A percentile compares a stretch with the other conserved stretches of the same genome.
Conservation (phyloP, 768 basidiomycete genomes). For the Calocera cornea region DNA sequence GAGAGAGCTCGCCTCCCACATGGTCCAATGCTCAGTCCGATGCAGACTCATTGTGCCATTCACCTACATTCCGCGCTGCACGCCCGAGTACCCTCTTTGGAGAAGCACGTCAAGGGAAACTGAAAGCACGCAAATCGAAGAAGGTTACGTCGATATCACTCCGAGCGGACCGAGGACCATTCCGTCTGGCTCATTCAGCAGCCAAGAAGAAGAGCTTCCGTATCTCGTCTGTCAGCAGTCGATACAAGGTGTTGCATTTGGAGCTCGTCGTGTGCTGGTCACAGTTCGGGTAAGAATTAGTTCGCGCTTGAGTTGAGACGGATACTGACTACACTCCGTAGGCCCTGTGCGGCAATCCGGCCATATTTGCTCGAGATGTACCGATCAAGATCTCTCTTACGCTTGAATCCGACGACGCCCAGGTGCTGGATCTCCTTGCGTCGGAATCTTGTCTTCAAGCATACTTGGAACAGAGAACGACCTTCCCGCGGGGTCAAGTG, state of each 20-base stretch:
- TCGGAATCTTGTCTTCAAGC: not conserved
- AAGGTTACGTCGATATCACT: not conserved
- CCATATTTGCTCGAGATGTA: not conserved
- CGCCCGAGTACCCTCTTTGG: not conserved
- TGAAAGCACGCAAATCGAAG: not conserved
- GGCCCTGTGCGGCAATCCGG: not conserved
- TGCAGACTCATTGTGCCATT: not conserved
- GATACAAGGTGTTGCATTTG: not conserved
- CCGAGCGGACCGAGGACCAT: not conserved
- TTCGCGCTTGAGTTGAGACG: not conserved
- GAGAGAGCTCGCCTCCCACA: not conserved
- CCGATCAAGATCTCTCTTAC: not conserved
- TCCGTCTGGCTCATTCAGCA: not conserved
- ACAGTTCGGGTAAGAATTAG: not conserved
- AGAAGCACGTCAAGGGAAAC: not conserved
- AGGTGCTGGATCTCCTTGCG: not conserved
- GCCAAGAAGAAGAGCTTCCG: not conserved
- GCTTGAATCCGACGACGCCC: not conserved
- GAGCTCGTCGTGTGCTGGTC: not conserved
- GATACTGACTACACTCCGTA: not conserved
- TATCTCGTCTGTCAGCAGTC: not conserved
- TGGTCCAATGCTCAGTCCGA: not conserved
- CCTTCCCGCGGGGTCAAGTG: not conserved
- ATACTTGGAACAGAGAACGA: not conserved
- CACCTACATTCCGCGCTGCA: not conserved